A percentile compares a stretch with the other conserved stretches of the same genome.
Evolutionary conservation across 139 green algal genomes (phyloP).

Genomic region (Choricystis sp.): DNA sequence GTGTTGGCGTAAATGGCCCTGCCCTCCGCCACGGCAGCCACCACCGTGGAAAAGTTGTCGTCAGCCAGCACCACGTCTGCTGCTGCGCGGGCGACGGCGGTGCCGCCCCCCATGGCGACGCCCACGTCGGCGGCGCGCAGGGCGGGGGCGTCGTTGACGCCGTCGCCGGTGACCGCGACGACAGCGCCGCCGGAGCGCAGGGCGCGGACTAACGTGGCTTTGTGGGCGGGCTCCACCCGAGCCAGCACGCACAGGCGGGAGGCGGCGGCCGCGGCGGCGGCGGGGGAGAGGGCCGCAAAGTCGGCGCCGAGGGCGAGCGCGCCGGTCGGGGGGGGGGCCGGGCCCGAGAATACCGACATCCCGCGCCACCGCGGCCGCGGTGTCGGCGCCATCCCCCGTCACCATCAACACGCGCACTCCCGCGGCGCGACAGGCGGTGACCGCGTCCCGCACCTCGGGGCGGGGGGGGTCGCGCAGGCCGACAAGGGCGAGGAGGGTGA

Average conservation of each 20-base stretch:
- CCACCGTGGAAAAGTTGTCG: constrained; percentile 86
- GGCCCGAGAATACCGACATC: constrained; percentile 3
- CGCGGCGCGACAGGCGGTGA: constrained; percentile 15
- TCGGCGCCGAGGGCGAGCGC: constrained; percentile 33
- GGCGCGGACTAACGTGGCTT: constrained; percentile 71
- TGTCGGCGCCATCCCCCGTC: constrained; percentile 75
- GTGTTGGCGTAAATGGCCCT: constrained; percentile 95
- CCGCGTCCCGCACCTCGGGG: constrained; percentile 39
- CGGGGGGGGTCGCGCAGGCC: constrained; percentile 77
- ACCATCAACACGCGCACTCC: constrained; percentile 29
- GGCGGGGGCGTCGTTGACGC: constrained; percentile 71
- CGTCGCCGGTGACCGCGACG: constrained; percentile 82
- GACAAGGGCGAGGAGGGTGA: no score
- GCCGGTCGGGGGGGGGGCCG: neutral
- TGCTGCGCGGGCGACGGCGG: no score
- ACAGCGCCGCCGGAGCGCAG: constrained; percentile 62
- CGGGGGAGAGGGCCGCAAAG: constrained; percentile 45
- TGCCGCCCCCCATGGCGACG: constrained; percentile 81
- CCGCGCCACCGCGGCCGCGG: constrained; percentile 38
- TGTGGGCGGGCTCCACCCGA: constrained; percentile 85
- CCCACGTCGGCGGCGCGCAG: constrained; percentile 73
- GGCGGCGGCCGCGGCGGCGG: constrained; percentile 23
- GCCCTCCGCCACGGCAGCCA: constrained; percentile 69
- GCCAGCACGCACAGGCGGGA: constrained; percentile 49
- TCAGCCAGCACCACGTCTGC: no score